These are phyloP conservation scores for Candida maris DNA, from an alignment of 805 yeast species.

Conservation along the genomic window DNA sequence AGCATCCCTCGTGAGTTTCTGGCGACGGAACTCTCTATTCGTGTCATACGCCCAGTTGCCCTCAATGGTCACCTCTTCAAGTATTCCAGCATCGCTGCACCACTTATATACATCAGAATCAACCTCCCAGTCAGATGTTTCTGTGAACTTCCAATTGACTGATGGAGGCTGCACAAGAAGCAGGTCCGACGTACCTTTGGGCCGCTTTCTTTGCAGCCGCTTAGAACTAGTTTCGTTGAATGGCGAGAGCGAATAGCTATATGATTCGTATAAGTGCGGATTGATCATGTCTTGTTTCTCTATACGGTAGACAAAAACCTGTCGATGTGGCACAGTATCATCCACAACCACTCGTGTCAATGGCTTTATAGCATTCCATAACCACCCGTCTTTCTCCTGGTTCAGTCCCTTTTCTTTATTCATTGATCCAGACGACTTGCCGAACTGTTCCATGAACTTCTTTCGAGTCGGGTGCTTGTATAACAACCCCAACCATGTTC, in stretches of 20 bases:
- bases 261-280: slow-evolving; percentile 58
- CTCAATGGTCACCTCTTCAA: slow-evolving; percentile 29
- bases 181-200: slow-evolving; percentile 58
- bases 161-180: slow-evolving; percentile 60
- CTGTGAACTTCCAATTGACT: slow-evolving; percentile 65
- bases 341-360: slow-evolving; percentile 53
- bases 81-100: slow-evolving; percentile 44
- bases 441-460: slow-evolving; percentile 15
- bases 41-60: slow-evolving; percentile 50
- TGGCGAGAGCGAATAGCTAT: slow-evolving; percentile 49
- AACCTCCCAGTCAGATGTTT: slow-evolving; percentile 58
- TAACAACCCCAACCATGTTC: slow-evolving; percentile 54
- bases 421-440: background rate
- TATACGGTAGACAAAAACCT: slow-evolving; percentile 77
- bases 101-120: slow-evolving; percentile 54
- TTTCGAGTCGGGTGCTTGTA: slow-evolving; percentile 56
- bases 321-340: slow-evolving; percentile 54
- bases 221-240: slow-evolving; percentile 49
- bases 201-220: slow-evolving; percentile 50
- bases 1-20: slow-evolving; percentile 53
- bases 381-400: background rate
- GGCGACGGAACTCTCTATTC: slow-evolving; percentile 50
- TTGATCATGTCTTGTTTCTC: slow-evolving; percentile 57
- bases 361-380: slow-evolving; percentile 4
- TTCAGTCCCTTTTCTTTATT: slow-evolving; percentile 34